Base-by-base conservation (phyloP, 495 filamentous ascomycete species). In the Annulohypoxylon stygium region DNA sequence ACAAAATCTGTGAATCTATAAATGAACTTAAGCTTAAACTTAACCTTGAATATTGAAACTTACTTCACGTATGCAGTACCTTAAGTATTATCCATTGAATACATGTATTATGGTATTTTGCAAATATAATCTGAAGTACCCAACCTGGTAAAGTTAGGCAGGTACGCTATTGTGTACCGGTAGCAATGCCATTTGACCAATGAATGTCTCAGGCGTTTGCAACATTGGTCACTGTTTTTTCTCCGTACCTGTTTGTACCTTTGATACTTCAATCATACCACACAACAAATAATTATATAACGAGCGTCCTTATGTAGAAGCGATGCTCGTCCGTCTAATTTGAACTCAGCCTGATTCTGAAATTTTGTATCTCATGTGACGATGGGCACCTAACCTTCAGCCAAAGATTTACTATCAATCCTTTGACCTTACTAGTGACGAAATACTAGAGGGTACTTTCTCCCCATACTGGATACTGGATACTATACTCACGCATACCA, bases 221-320 rank as follows among this genome's bases (percentile, higher is more conserved):
- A 60, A 61, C 39, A 66, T 62, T 66, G 39, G 50, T 48, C 53
- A 67, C 53, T 25, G 30, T 65, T 61, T 65, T 59, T 26, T 62
- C 41, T 26, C 55, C 41, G n/a, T 59, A 33, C 30, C 55, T 48
- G 9, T 51, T 55, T 53, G 53, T 62, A 62, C 30, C 39, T 53
- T 60, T 60, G 54, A 61, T 71, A 61, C 45, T 37, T 43, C 41
- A 65, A 65, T 71, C 61, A 53, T 23, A 65, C 68, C 53, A 65
- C 61, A 61, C 20, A 48, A 10, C 54, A 26, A 43, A 33, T 36
- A 59, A 61, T 39, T 64, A 63, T 65, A 64, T 59, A 20, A 25
- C 26, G 55, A 50, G 26, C 37, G 26, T 41, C 41, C 47, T 36
- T 61, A 57, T 41, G 37, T 39, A 43, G 41, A 66, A 50, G 36